Percentiles rank a stretch among this genome's conserved stretches.
These are phyloP conservation scores for Primulina huaijiensis DNA, from an alignment of 257 asterid genomes.

Conservation along the genomic window DNA sequence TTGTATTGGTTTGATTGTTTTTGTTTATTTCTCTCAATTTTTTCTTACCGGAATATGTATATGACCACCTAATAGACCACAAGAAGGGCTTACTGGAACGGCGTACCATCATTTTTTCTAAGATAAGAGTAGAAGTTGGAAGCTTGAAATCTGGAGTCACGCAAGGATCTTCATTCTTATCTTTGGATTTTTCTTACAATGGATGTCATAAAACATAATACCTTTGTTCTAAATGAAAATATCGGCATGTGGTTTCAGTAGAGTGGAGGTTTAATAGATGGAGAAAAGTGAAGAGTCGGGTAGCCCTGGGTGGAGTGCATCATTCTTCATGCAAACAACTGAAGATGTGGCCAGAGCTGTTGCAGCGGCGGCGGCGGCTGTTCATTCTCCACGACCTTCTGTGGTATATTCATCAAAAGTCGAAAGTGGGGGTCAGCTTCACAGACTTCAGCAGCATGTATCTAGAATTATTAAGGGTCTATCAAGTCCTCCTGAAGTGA, in stretches of 20 bases:
- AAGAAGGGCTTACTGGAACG: not conserved
- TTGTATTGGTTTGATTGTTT: not conserved
- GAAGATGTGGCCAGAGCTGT: slow-evolving; percentile 97
- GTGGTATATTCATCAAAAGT: slow-evolving; percentile 86
- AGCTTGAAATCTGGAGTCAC: slow-evolving; percentile 1
- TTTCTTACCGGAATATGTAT: no score
- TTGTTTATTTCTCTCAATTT: not conserved
- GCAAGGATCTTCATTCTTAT: not conserved
- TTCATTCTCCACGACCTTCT: slow-evolving; percentile 81
- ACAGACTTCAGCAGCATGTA: slow-evolving; percentile 78
- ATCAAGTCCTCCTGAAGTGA: slow-evolving; percentile 75
- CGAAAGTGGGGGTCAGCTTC: slow-evolving; percentile 73
- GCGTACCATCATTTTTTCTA: not conserved
- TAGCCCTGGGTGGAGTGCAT: slow-evolving; percentile 90
- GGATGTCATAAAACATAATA: not conserved
- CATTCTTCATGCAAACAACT: slow-evolving; percentile 75
- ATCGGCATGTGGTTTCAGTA: slow-evolving; percentile 30
- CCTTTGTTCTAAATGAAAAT: slow-evolving; percentile 17
- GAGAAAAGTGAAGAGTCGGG: slow-evolving; percentile 73
- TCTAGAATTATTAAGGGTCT: slow-evolving; percentile 82
- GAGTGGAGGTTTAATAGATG: slow-evolving; percentile 42
- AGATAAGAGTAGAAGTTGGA: not conserved
- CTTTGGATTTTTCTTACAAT: slow-evolving; percentile 6
- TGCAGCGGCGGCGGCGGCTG: slow-evolving; percentile 93
- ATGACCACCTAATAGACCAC: slow-evolving; percentile 5